Evolutionary conservation across 164 flowering plant genomes (phyloP), one percentile per base, ranked within the genome.

Genomic region (Saururus chinensis): DNA sequence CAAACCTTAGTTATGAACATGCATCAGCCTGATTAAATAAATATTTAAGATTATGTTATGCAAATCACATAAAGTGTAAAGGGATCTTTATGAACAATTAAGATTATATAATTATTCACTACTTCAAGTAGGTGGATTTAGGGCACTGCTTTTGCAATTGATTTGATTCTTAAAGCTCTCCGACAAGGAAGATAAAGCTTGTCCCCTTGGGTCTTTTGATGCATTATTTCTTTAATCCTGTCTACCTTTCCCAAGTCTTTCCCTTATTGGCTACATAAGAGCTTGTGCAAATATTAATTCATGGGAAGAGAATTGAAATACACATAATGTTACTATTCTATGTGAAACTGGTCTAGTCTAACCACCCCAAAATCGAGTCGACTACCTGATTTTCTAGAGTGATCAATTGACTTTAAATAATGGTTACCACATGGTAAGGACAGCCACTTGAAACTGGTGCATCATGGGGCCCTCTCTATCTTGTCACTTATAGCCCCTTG

Each of bases 141-240:
- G 49, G 49, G 60, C 30, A 14, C 16, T 57, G 40, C n/a, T 37
- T 61, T 61, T 23, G 26, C 25, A 26, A 25, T 51, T 19, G 53
- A 51, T 61, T 61, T 61, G 56, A 51, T 51, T 51, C 64, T 62
- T 53, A 51, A 62, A 26, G 42, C 10, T 35, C 35, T 52, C 23
- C 57, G 57, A 51, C 56, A 51, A 35, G 35, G 48, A 37, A 22
- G 64, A 62, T 53, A 62, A 62, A 62, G 64, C 19, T 62, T 62
- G 64, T 53, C 57, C 25, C 45, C 25, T 52, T 57, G 57, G 48
- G 12, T 53, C 57, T 53, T 49, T 62, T n/a, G 25, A 35, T 20
- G 42, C 25, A 30, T 52, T 20, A 13, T 42, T 60, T 60, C 48
- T 8, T 60, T 42, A 25, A 25, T 19, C 40, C 10, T 11, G 20